phyloP scores from a whole-genome alignment of 805 yeast species.

The Starmera dryadoides region DNA sequence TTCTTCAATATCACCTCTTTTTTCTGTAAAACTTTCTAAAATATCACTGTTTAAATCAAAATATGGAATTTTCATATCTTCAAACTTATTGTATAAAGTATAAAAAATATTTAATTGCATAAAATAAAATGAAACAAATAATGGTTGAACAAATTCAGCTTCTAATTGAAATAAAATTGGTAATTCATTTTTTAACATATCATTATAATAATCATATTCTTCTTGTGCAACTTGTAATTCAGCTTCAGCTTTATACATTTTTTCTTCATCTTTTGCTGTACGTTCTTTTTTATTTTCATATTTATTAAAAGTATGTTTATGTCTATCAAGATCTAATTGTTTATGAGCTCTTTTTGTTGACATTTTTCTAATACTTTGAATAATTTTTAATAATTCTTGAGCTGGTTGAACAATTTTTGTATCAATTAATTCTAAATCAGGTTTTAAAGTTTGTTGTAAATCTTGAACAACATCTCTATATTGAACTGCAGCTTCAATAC shows the following conservation, averaged over 20 bases:
- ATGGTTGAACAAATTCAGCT: conserved; percentile 86
- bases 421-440: conserved; percentile 89
- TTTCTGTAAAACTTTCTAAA: conserved; percentile 65
- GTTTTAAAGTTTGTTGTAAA: conserved; percentile 77
- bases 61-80: conserved; percentile 94
- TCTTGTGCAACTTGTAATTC: conserved; percentile 87
- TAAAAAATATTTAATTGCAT: conserved; percentile 98
- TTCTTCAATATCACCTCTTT: conserved; percentile 90
- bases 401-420: conserved; percentile 87
- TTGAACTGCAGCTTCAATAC: conserved; percentile 89
- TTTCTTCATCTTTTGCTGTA: conserved; percentile 86
- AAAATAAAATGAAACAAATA: conserved; percentile 89
- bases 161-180: conserved; percentile 85
- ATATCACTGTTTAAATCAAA: conserved; percentile 84
- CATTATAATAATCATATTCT: conserved; percentile 93
- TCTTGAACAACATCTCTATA: conserved; percentile 85
- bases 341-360: conserved; percentile 93
- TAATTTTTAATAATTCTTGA: conserved; percentile 78
- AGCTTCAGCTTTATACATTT: conserved; percentile 80
- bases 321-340: conserved; percentile 89
- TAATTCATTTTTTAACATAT: conserved; percentile 84
- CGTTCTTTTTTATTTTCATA: conserved; percentile 77
- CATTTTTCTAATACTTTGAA: conserved; percentile 83
- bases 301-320: conserved; percentile 59
- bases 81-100: conserved; percentile 85